phyloP scores from a whole-genome alignment of 2,329 filamentous ascomycete genomes.

The Xylaria polymorpha region DNA sequence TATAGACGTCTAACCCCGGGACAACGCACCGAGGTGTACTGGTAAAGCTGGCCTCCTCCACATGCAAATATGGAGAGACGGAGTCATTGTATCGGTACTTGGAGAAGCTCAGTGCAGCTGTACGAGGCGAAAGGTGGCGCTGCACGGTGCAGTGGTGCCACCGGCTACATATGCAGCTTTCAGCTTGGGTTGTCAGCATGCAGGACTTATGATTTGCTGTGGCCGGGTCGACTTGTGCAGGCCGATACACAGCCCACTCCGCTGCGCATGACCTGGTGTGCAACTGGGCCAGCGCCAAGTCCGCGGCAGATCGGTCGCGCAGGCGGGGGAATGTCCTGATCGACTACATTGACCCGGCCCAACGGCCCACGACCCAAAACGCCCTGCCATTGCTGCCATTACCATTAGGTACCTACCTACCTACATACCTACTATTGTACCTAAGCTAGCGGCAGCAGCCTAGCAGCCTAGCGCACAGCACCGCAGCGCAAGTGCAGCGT shows the following conservation, averaged over 20 bases:
- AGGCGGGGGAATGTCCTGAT: conserved; percentile 39
- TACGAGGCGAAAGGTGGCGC: conserved; percentile 42
- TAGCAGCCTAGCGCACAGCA: background rate
- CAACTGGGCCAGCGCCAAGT: conserved; percentile 32
- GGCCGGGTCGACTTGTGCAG: conserved; percentile 43
- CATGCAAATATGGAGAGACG: conserved; percentile 19
- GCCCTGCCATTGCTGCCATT: conserved; percentile 10
- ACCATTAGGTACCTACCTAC: conserved; percentile 12
- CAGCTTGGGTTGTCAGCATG: conserved; percentile 46
- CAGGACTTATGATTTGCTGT: conserved; percentile 47
- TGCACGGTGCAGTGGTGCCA: conserved; percentile 42
- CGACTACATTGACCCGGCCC: conserved; percentile 31
- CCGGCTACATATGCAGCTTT: conserved; percentile 49
- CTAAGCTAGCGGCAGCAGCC: conserved; percentile 10
- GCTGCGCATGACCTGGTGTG: conserved; percentile 41
- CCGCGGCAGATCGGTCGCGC: conserved; percentile 35
- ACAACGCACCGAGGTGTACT: conserved; percentile 15
- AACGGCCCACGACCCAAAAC: conserved; percentile 33
- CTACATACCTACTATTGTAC: background rate
- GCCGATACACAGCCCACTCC: conserved; percentile 50
- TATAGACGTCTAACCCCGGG: conserved; percentile 8
- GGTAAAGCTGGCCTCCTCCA: conserved; percentile 25
- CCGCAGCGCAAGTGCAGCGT: background rate
- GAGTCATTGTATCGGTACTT: conserved; percentile 37
- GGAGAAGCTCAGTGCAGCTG: conserved; percentile 7